Conservation (phyloP, 2,329 filamentous ascomycete genomes). For the Aspergillus floridensis region DNA sequence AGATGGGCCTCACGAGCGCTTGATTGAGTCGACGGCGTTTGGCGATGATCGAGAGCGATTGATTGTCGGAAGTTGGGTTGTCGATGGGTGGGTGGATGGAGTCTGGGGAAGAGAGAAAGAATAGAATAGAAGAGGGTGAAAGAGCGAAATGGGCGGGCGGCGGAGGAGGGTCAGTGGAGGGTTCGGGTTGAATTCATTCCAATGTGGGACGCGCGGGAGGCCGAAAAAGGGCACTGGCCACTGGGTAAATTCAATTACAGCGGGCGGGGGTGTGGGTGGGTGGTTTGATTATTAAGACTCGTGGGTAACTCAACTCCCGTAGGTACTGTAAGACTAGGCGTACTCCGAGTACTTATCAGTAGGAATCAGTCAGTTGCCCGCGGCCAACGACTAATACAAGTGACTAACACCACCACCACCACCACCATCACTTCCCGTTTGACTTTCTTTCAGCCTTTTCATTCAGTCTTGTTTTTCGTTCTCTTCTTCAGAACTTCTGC, state of each 20-base stretch:
- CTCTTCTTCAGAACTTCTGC: too few species aligned
- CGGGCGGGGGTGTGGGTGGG: neutral
- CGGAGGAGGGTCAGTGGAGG: too few species aligned
- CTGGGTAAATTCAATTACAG: constrained; percentile 7
- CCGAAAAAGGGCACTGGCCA: constrained; percentile 9
- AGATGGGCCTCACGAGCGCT: neutral
- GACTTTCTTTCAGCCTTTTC: too few species aligned
- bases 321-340: too few species aligned
- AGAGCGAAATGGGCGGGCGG: constrained; percentile 2
- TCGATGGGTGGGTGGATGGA: constrained; percentile 1
- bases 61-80: neutral
- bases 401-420: neutral
- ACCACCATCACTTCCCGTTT: too few species aligned
- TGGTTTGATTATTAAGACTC: constrained; percentile 2
- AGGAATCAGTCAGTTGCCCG: neutral
- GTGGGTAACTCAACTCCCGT: neutral
- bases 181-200: constrained; percentile 4
- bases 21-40: neutral
- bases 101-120: neutral
- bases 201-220: constrained; percentile 12
- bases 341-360: neutral
- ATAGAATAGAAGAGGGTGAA: neutral
- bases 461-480: too few species aligned
- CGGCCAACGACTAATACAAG: neutral
- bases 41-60: neutral